Conservation (phyloP, 139 green algal species). For the Edaphochlamys debaryana region DNA sequence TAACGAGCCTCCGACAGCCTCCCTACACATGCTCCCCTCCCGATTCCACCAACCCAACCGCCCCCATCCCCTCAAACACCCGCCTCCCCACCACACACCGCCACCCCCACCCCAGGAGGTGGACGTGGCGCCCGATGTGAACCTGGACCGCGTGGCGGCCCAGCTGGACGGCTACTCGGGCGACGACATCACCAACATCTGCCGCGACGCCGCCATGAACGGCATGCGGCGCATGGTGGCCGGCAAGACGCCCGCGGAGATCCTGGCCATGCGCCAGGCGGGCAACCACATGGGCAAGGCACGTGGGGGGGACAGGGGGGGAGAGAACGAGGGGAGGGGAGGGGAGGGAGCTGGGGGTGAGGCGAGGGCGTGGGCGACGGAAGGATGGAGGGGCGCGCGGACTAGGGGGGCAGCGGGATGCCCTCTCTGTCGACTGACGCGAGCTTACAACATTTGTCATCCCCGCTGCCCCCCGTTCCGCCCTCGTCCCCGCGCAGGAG, state of each 20-base stretch:
- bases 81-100: too few relatives aligned
- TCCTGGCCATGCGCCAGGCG: constrained; percentile 64
- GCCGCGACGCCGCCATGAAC: constrained; percentile 91
- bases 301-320: constrained; percentile 21
- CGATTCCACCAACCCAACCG: too few relatives aligned
- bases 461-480: too few relatives aligned
- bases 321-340: not conserved
- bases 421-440: too few relatives aligned
- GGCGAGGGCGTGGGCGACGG: too few relatives aligned
- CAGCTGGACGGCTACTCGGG: constrained; percentile 87
- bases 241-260: constrained; percentile 79
- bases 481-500: constrained; percentile 39
- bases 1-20: too few relatives aligned
- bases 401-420: too few relatives aligned
- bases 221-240: constrained; percentile 86
- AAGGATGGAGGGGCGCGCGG: too few relatives aligned
- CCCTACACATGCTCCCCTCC: too few relatives aligned
- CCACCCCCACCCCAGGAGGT: too few relatives aligned
- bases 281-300: constrained; percentile 57
- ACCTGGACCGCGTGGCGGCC: constrained; percentile 74
- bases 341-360: not conserved
- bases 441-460: too few relatives aligned
- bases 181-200: constrained; percentile 94
- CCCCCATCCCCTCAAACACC: too few relatives aligned
- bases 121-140: constrained; percentile 70